Base-by-base conservation (phyloP, 139 green algal genomes). In the Coelastrella sp. region DNA sequence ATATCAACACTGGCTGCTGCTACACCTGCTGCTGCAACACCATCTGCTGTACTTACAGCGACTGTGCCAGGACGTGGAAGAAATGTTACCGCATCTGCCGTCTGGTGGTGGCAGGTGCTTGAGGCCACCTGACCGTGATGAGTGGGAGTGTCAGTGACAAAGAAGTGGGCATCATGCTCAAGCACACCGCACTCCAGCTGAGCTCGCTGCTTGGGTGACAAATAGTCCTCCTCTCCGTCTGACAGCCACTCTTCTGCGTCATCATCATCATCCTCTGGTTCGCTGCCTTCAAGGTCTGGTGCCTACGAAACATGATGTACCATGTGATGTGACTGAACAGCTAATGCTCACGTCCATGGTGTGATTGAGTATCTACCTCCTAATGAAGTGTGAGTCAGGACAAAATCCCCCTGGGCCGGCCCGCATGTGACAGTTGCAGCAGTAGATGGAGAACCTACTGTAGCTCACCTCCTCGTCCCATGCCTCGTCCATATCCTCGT, bases 161-260 rank as follows among this genome's bases (percentile, higher is more conserved):
- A 68, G 56, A 88, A 81, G 68, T 80, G 49, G 0, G 68, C 84
- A 58, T 88, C 84, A 20, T 88, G 84, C 49, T 68, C 7, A 8
- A 88, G 84, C n/a, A 80, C 57, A 58, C 84, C 84, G 15, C 84
- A 88, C 27, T 88, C 84, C 6, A 88, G 68, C 8, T 60, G 84
- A 4, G 81, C 25, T 12, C 84, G 84, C 84, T 88, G 84, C 68
- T 88, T 76, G 12, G 57, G 7, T 8, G 78, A 66, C 10, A 83
- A 15, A 61, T 73, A 56, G 27, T 78, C 25, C 15, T 87, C 82
- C 14, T 87, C 82, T 17, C 78, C 82, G 11, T 87, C 82, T 58
- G 19, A 63, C 35, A 83, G 24, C 74, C 74, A 80, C 7, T 80
- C 74, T 58, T 57, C 19, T 25, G 70, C 24, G 74, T 57, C 74